phyloP scores from a whole-genome alignment of 73 alveolate species.

The Tetrahymena elliotti region DNA sequence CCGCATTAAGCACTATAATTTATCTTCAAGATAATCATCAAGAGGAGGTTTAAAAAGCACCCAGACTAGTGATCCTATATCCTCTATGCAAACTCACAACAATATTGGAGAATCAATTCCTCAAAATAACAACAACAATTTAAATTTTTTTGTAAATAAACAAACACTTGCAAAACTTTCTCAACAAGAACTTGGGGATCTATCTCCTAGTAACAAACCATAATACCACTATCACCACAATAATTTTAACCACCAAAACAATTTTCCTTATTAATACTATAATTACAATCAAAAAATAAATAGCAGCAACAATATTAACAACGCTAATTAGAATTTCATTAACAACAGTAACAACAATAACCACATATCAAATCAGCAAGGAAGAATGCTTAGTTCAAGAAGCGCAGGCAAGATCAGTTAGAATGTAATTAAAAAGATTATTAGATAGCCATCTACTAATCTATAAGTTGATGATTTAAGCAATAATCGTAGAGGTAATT shows the following conservation, averaged over 20 bases:
- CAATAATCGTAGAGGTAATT: background rate
- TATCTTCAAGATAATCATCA: background rate
- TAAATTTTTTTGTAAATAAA: background rate
- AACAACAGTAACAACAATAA: background rate
- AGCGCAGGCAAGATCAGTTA: background rate
- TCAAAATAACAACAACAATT: background rate
- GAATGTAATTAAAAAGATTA: background rate
- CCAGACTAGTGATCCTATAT: background rate
- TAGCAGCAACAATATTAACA: background rate
- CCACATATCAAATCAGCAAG: background rate
- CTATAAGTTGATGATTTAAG: background rate
- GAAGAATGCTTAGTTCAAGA: too few species aligned
- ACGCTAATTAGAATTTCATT: background rate
- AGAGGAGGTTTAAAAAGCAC: background rate
- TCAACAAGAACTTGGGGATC: background rate
- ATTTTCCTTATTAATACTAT: background rate
- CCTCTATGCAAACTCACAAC: background rate
- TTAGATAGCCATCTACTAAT: background rate
- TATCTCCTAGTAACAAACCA: background rate
- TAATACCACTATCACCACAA: background rate
- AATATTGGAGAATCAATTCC: background rate
- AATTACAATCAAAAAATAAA: background rate
- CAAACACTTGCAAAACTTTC: background rate
- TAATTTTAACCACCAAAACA: background rate
- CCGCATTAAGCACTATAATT: background rate